These are phyloP conservation scores for Ceratobasidium sp. DNA, from an alignment of 1,284 basidiomycete species.

Conservation along the genomic window DNA sequence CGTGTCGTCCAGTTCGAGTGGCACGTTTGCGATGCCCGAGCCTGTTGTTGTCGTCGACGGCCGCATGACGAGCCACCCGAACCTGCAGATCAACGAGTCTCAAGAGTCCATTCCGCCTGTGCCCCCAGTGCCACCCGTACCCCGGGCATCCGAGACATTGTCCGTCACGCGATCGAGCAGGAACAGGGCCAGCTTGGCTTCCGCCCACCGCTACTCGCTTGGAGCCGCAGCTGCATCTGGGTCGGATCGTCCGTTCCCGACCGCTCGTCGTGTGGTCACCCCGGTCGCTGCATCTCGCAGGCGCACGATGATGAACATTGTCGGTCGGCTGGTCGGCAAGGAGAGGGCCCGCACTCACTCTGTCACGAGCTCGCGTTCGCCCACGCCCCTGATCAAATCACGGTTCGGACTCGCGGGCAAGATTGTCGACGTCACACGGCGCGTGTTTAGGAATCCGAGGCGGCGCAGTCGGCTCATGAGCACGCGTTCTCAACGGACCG, in stretches of 20 bases:
- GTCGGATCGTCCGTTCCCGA: neutral
- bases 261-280: neutral
- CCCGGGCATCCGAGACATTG: neutral
- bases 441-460: conserved; percentile 10
- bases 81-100: conserved; percentile 14
- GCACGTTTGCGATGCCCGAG: neutral
- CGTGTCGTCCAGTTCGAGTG: conserved; percentile 2
- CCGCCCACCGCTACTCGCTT: neutral
- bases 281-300: neutral
- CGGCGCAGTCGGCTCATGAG: conserved; percentile 6
- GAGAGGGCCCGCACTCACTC: conserved; percentile 2
- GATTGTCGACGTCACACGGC: conserved; percentile 8
- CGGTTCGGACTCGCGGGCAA: conserved; percentile 18
- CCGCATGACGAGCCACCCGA: conserved; percentile 12
- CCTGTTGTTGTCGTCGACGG: neutral
- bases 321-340: conserved; percentile 11
- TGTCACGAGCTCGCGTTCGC: neutral
- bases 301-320: conserved; percentile 15
- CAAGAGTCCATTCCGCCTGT: neutral
- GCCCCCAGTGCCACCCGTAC: neutral
- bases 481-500: conserved; percentile 4
- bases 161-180: neutral
- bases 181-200: neutral
- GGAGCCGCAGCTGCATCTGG: neutral
- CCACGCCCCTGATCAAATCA: conserved; percentile 13